A percentile compares a stretch with the other conserved stretches of the same genome.
Evolutionary conservation across 192 early-diverging fungal species (phyloP).

Genomic region (Gigaspora rosea): DNA sequence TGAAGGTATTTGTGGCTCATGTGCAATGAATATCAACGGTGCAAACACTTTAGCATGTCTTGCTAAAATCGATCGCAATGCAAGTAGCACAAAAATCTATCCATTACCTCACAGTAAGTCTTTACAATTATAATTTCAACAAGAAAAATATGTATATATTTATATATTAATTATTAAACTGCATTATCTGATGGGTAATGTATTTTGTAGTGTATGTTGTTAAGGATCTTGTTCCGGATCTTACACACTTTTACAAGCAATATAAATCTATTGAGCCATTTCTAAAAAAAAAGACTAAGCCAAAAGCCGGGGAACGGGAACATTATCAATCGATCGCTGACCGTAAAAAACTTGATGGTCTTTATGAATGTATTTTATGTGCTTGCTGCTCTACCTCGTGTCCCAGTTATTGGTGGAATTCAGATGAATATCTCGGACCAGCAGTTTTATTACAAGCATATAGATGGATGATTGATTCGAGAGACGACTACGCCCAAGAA

Average conservation of each 20-base stretch:
- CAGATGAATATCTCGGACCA: conserved; percentile 91
- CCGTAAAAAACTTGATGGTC: conserved; percentile 92
- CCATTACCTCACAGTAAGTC: conserved; percentile 89
- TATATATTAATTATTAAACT: background rate
- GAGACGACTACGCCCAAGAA: conserved; percentile 88
- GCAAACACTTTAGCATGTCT: conserved; percentile 94
- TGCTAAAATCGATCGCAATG: conserved; percentile 77
- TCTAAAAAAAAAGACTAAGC: conserved; percentile 83
- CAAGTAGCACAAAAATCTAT: conserved; percentile 83
- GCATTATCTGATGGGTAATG: background rate
- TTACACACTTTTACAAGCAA: conserved; percentile 97
- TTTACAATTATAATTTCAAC: too few species aligned
- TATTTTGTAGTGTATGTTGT: conserved; percentile 75
- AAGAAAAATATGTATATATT: background rate
- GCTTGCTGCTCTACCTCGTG: conserved; percentile 97
- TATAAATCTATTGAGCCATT: conserved; percentile 97
- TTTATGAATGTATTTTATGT: conserved; percentile 98
- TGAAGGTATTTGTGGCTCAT: conserved; percentile 97
- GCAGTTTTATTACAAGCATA: conserved; percentile 97
- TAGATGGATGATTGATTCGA: conserved; percentile 97
- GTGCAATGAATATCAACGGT: conserved; percentile 98
- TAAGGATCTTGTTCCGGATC: conserved; percentile 96
- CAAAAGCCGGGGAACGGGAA: conserved; percentile 63
- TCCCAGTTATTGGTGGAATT: conserved; percentile 98
- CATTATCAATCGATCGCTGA: conserved; percentile 93